A percentile compares a stretch with the other conserved stretches of the same genome.
Evolutionary conservation across 495 filamentous ascomycete species (phyloP).

Genomic region (Recurvomyces mirabilis): DNA sequence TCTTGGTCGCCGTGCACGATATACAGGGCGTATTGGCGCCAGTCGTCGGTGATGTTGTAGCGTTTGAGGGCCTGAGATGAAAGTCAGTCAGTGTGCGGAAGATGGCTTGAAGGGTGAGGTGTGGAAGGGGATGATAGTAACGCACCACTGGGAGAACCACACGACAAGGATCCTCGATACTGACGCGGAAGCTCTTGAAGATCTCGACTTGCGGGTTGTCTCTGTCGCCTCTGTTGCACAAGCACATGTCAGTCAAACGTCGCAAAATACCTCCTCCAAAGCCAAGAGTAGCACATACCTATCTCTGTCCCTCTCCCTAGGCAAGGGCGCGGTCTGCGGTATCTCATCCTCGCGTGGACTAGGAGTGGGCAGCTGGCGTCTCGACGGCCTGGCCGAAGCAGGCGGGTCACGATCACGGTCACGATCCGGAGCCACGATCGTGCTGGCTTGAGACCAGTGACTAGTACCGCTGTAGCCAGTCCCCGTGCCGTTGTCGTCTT

Average conservation of each 20-base stretch:
- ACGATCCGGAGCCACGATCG: constrained; percentile 6
- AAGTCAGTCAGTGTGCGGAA: neutral
- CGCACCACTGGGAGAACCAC: constrained; percentile 75
- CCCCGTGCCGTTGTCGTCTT: constrained; percentile 18
- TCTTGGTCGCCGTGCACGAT: constrained; percentile 97
- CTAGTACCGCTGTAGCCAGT: constrained; percentile 24
- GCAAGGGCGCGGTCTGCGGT: constrained; percentile 12
- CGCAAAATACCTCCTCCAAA: no score
- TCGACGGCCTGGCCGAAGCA: neutral
- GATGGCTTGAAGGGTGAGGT: neutral
- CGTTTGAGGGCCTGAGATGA: constrained; percentile 61
- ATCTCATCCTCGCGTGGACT: constrained; percentile 18
- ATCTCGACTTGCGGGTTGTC: constrained; percentile 62
- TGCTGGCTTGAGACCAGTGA: constrained; percentile 28
- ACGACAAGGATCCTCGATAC: constrained; percentile 94
- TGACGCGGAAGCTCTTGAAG: constrained; percentile 95
- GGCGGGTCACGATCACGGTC: constrained; percentile 4
- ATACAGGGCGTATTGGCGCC: constrained; percentile 93
- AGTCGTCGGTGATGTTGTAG: constrained; percentile 95
- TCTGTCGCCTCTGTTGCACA: constrained; percentile 24
- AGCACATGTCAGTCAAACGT: no score
- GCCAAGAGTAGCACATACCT: neutral
- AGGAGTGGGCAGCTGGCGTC: constrained; percentile 14
- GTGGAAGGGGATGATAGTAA: neutral
- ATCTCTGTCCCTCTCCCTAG: constrained; percentile 13